phyloP scores from a whole-genome alignment of 2,329 filamentous ascomycete genomes.

The Metarhizium rileyi region DNA sequence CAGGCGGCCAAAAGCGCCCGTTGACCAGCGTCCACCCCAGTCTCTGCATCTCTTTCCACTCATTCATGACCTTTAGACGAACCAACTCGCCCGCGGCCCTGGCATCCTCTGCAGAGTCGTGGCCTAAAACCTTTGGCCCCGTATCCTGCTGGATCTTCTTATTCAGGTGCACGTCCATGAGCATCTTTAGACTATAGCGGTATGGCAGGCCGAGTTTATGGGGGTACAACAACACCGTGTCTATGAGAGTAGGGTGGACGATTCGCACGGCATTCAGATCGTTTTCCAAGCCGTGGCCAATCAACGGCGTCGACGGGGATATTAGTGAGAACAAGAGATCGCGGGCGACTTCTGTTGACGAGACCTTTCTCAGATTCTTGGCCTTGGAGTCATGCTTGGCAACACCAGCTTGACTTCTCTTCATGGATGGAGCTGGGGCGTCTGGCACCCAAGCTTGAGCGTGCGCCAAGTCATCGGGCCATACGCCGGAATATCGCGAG shows the following conservation, averaged over 20 bases:
- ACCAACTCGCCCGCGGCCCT: slow-evolving; percentile 82
- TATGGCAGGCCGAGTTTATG: slow-evolving; percentile 68
- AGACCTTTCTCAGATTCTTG: slow-evolving; percentile 58
- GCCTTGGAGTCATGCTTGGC: slow-evolving; percentile 9
- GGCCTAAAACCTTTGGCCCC: slow-evolving; percentile 46
- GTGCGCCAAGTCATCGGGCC: slow-evolving; percentile 61
- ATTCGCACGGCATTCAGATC: slow-evolving; percentile 81
- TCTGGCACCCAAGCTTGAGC: slow-evolving; percentile 46
- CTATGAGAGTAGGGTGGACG: slow-evolving; percentile 75
- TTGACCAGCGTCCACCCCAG: slow-evolving; percentile 57
- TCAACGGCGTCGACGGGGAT: slow-evolving; percentile 66
- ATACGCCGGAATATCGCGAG: slow-evolving; percentile 83
- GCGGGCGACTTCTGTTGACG: slow-evolving; percentile 65
- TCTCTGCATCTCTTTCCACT: slow-evolving; percentile 58
- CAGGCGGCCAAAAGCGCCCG: slow-evolving; percentile 34
- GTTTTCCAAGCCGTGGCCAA: slow-evolving; percentile 93
- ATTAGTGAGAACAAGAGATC: slow-evolving; percentile 68
- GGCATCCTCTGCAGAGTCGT: slow-evolving; percentile 90
- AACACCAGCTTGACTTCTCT: slow-evolving; percentile 12
- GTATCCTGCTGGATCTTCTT: slow-evolving; percentile 68
- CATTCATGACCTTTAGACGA: slow-evolving; percentile 55
- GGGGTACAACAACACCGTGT: slow-evolving; percentile 77
- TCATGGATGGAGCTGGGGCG: slow-evolving; percentile 15
- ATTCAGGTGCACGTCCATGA: slow-evolving; percentile 61
- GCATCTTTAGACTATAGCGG: slow-evolving; percentile 65